Conservation (phyloP, 495 filamentous ascomycete genomes). For the Hypoxylon fragiforme region DNA sequence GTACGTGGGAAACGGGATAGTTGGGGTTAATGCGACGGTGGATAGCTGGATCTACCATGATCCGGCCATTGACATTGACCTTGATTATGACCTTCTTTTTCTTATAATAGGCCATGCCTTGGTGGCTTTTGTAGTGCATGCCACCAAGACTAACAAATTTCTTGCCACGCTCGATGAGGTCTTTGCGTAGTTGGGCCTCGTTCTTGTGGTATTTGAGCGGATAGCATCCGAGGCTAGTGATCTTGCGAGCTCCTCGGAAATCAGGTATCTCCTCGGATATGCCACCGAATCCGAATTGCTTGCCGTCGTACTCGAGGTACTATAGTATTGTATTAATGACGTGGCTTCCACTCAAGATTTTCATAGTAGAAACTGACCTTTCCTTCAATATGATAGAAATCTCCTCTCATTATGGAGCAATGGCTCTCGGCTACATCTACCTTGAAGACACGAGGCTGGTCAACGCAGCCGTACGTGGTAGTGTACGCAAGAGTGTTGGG, state of each 20-base stretch:
- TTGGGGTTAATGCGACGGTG: constrained; percentile 89
- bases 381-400: constrained; percentile 82
- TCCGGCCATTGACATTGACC: constrained; percentile 85
- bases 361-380: constrained; percentile 53
- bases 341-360: not conserved
- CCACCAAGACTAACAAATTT: constrained; percentile 79
- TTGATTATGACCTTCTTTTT: constrained; percentile 78
- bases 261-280: constrained; percentile 73
- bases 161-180: constrained; percentile 82
- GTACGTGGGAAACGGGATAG: constrained; percentile 78
- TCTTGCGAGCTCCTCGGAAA: constrained; percentile 85
- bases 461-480: constrained; percentile 74
- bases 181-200: constrained; percentile 61
- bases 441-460: constrained; percentile 89
- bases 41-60: constrained; percentile 89
- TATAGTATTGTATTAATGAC: constrained; percentile 12
- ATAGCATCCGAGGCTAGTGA: constrained; percentile 75
- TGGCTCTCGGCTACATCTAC: constrained; percentile 80
- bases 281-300: constrained; percentile 56
- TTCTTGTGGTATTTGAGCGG: constrained; percentile 84
- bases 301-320: constrained; percentile 80
- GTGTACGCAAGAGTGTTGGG: constrained; percentile 85
- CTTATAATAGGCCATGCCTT: constrained; percentile 82
- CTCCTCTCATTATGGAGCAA: constrained; percentile 70
- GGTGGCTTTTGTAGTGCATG: constrained; percentile 83